A percentile compares a stretch with the other conserved stretches of the same genome.
Evolutionary conservation across 176 grass and related monocot genomes (phyloP).

Genomic region (Ensete glaucum): DNA sequence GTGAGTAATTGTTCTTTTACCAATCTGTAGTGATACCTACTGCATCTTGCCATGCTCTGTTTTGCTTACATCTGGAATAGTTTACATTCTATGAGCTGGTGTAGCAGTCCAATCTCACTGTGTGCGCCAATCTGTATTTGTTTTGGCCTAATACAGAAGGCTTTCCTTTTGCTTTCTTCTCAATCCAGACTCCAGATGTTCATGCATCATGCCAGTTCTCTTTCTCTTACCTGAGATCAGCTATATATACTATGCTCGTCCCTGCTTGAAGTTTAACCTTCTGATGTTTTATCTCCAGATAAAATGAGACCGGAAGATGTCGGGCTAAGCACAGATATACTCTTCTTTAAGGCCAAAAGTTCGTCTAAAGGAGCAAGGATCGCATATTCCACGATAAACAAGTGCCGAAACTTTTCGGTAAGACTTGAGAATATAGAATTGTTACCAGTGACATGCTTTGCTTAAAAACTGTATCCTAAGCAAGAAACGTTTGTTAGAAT

Average conservation of each 20-base stretch:
- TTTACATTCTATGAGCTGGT: too few relatives aligned
- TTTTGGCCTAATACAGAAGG: too few relatives aligned
- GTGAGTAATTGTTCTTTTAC: too few relatives aligned
- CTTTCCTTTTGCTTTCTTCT: neutral
- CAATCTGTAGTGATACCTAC: too few relatives aligned
- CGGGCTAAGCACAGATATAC: slow-evolving; percentile 37
- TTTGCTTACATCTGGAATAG: neutral
- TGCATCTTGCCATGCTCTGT: neutral
- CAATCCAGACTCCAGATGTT: too few relatives aligned
- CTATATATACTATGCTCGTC: too few relatives aligned
- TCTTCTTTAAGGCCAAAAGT: slow-evolving; percentile 36
- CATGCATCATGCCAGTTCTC: too few relatives aligned
- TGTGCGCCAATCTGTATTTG: too few relatives aligned
- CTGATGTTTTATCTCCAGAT: slow-evolving; percentile 33
- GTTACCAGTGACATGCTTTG: neutral
- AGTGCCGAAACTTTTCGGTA: slow-evolving; percentile 70
- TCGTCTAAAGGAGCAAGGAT: slow-evolving; percentile 28
- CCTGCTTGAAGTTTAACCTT: neutral
- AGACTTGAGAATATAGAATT: neutral
- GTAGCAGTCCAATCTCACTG: too few relatives aligned
- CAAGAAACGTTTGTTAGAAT: too few relatives aligned
- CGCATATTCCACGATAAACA: slow-evolving; percentile 45
- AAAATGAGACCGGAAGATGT: slow-evolving; percentile 69
- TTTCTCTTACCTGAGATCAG: too few relatives aligned
- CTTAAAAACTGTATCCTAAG: too few relatives aligned